phyloP scores from a whole-genome alignment of 2,329 filamentous ascomycete genomes.

The Stagonosporopsis chrysanthemi region DNA sequence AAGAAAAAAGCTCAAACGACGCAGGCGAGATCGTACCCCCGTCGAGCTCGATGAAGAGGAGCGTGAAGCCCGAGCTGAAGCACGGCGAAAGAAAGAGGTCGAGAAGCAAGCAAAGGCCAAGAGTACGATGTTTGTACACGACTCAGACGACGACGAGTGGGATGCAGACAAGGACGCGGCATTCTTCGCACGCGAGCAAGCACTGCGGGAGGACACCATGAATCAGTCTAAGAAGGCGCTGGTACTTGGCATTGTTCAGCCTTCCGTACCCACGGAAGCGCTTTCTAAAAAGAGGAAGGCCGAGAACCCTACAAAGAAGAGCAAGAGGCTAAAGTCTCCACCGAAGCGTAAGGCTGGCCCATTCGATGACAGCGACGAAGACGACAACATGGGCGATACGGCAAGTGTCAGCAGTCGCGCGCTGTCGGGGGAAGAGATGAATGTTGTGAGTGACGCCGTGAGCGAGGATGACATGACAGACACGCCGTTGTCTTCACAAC shows the following conservation, averaged over 20 bases:
- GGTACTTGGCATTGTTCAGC: slow-evolving; percentile 54
- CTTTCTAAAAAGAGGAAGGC: slow-evolving; percentile 46
- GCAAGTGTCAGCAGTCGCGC: slow-evolving; percentile 38
- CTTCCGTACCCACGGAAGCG: slow-evolving; percentile 40
- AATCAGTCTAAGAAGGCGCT: slow-evolving; percentile 55
- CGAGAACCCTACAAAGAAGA: slow-evolving; percentile 27
- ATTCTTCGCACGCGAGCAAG: slow-evolving; percentile 81
- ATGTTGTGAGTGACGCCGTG: slow-evolving; percentile 25
- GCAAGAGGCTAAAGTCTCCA: slow-evolving; percentile 44
- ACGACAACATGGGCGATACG: slow-evolving; percentile 32
- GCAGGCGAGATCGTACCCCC: slow-evolving; percentile 61
- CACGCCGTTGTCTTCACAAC: slow-evolving; percentile 52
- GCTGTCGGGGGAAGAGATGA: slow-evolving; percentile 31
- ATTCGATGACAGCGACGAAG: slow-evolving; percentile 42
- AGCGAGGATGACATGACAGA: slow-evolving; percentile 49
- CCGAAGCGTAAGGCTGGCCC: slow-evolving; percentile 37
- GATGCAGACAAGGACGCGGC: slow-evolving; percentile 75
- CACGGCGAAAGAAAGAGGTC: slow-evolving; percentile 71
- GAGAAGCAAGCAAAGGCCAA: slow-evolving; percentile 84
- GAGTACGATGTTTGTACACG: slow-evolving; percentile 80
- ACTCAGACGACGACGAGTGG: slow-evolving; percentile 87
- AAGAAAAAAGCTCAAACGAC: slow-evolving; percentile 64
- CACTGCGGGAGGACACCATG: slow-evolving; percentile 65
- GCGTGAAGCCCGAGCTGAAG: slow-evolving; percentile 65
- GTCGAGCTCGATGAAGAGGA: slow-evolving; percentile 70